Base-by-base conservation (phyloP, 345 rosid species). In the Syzygium aromaticum region DNA sequence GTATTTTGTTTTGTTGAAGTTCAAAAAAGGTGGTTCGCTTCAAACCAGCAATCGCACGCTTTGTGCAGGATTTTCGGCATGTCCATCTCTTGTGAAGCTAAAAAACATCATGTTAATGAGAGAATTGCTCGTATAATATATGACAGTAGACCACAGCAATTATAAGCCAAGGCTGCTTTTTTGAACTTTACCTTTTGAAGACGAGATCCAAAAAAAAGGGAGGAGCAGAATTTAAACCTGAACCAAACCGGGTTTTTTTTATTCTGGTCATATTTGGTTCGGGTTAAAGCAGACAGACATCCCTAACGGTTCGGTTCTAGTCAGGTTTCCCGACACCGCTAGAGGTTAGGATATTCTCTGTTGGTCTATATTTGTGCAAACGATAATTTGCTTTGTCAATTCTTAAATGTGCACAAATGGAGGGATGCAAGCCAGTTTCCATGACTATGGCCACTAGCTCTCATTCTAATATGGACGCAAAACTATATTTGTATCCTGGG, bases 181-280 rank as follows among this genome's bases (percentile, higher is more conserved):
- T 15, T 25, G 15, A 59, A 59, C 16, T 11, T 59, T 25, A 59
- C 2, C 64, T 11, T 25, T 30, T 5, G 64, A 59, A 14, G 7
- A 59, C 28, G 0, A 15, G 64, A 30, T 1, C 9, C 11, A 51
- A 51, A 11, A 59, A 54, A 59, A 59, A 25, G 6, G 6, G 46
- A 43, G 46, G 46, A 43, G 6, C 3, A n/a, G n/a, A 25, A 59
- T 1, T 11, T 15, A 59, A n/a, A 11, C 7, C 15, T 0, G 1
- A 0, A 1, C 64, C 1, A 1, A 59, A 27, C 5, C 7, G 27
- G 3, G 27, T 25, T 59, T 59, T 59, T 59, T 25, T 5, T 1
- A 59, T n/a, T 11, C 0, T 0, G 15, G 28, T 59, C 15, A 59
- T 59, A 59, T 11, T 27, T 2, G 15, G 30, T 25, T 59, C 15